Evolutionary conservation across 352 stramenopile species (phyloP), one percentile per base, ranked within the genome.

Genomic region (Paralagenidium karlingii): DNA sequence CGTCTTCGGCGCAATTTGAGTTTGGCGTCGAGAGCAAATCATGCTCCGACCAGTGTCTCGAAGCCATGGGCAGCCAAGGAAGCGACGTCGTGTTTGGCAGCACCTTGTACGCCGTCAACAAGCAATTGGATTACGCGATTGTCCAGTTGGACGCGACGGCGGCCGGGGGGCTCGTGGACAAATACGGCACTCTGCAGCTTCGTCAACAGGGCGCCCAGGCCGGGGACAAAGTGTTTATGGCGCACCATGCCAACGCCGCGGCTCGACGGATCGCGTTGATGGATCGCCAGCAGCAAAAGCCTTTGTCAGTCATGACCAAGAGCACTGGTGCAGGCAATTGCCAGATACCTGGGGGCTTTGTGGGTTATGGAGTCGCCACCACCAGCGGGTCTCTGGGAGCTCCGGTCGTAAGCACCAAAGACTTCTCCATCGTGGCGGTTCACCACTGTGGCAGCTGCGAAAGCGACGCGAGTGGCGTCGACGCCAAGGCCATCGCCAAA

Each of bases 51-150:
- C 28, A 59, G 26, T 53, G 45, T n/a, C 41, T 51, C 20, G 39
- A 44, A n/a, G 33, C 40, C 24, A 33, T 59, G 38, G 50, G 50
- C 10, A 45, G 49, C 24, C 20, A 41, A 5, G 54, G 54, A 15
- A 24, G 42, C 1, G 52, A 63, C 24, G 33, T 55, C 27, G 27
- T 51, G 34, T 40, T 34, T 24, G 45, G 45, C 24, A 50, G 27
- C 24, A 34, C 45, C 18, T 42, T 64, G 3, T 54, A 55, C 30
- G 30, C 30, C 7, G 44, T 65, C 15, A 61, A 49, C 30, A 38
- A 37, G 1, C 26, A 13, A 3, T 45, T 65, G 4, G 52, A 51
- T 31, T 65, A 62, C 30, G 55, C 49, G 11, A 42, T 64, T 32
- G 26, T 64, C 18, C 46, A 49, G 26, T 29, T 64, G n/a, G 37